Evolutionary conservation across 2,329 filamentous ascomycete species (phyloP).

Genomic region (Aspergillus viridinutans): DNA sequence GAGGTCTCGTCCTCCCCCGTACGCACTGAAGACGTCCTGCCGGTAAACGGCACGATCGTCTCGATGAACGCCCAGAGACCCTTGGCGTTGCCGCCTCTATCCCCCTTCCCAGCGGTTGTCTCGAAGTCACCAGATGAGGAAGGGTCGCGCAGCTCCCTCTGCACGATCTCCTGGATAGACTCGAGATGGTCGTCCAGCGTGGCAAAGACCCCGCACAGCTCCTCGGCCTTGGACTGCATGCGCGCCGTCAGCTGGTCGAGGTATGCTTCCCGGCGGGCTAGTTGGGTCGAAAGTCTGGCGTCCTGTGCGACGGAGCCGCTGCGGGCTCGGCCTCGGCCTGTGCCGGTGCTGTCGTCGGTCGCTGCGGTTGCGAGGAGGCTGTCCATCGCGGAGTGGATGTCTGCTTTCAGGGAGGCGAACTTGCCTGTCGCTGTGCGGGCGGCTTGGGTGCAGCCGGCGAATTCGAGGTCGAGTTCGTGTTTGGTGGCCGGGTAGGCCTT

Average conservation of each 20-base stretch:
- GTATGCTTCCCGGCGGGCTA: conserved; percentile 28
- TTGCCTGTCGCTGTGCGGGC: conserved; percentile 29
- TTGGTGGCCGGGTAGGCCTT: conserved; percentile 25
- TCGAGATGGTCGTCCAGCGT: conserved; percentile 34
- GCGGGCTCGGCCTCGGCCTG: conserved; percentile 3
- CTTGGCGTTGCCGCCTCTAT: not conserved
- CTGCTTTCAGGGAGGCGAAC: conserved; percentile 33
- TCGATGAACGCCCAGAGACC: conserved; percentile 5
- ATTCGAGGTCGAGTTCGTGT: conserved; percentile 37
- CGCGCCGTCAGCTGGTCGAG: conserved; percentile 29
- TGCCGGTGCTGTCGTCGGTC: conserved; percentile 10
- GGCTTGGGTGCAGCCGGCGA: conserved; percentile 30
- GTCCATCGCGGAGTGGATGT: conserved; percentile 33
- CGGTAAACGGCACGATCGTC: conserved; percentile 3
- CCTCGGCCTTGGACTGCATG: conserved; percentile 31
- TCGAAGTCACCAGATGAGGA: not conserved
- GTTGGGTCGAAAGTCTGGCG: conserved; percentile 27
- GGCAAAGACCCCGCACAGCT: conserved; percentile 24
- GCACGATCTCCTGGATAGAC: conserved; percentile 28
- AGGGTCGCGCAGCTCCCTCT: conserved; percentile 14
- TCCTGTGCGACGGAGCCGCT: conserved; percentile 17
- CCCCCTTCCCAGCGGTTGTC: not conserved
- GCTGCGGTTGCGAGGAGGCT: conserved; percentile 26
- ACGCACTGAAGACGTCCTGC: not conserved
- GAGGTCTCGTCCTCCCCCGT: not conserved